Conservation (phyloP, 768 basidiomycete species). For the Auriscalpium orientale region DNA sequence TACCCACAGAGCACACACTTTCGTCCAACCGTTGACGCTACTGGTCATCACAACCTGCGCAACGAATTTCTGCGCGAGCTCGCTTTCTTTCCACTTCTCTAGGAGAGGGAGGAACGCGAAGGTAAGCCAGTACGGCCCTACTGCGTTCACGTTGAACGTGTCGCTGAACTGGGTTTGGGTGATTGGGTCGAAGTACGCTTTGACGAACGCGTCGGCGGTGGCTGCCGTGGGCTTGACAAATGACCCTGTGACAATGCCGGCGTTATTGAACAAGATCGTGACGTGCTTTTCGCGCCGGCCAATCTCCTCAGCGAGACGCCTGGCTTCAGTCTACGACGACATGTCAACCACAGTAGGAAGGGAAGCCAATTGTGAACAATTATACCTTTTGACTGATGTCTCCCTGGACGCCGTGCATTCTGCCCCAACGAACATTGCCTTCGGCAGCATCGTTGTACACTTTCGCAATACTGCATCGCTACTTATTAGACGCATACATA, state of each 20-base stretch:
- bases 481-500: not conserved
- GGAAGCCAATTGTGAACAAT: no score
- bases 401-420: conserved; percentile 33
- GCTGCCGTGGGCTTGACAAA: conserved; percentile 21
- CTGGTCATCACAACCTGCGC: conserved; percentile 45
- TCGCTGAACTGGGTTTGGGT: conserved; percentile 31
- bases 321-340: conserved; percentile 31
- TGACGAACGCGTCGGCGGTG: conserved; percentile 31
- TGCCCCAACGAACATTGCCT: conserved; percentile 24
- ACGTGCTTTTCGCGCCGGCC: conserved; percentile 30
- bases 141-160: conserved; percentile 30
- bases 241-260: conserved; percentile 28
- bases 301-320: conserved; percentile 33
- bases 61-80: conserved; percentile 29
- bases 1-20: conserved; percentile 20
- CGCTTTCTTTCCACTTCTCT: conserved; percentile 36
- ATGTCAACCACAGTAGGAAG: no score
- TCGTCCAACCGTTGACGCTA: conserved; percentile 48
- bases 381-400: conserved; percentile 34
- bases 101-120: conserved; percentile 51
- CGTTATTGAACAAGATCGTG: conserved; percentile 44
- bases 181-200: conserved; percentile 32
- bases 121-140: conserved; percentile 46
- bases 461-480: conserved; percentile 22
- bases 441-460: conserved; percentile 31